These are phyloP conservation scores for Eucalyptus regnans DNA, from an alignment of 345 rosid genomes.

Conservation along the genomic window DNA sequence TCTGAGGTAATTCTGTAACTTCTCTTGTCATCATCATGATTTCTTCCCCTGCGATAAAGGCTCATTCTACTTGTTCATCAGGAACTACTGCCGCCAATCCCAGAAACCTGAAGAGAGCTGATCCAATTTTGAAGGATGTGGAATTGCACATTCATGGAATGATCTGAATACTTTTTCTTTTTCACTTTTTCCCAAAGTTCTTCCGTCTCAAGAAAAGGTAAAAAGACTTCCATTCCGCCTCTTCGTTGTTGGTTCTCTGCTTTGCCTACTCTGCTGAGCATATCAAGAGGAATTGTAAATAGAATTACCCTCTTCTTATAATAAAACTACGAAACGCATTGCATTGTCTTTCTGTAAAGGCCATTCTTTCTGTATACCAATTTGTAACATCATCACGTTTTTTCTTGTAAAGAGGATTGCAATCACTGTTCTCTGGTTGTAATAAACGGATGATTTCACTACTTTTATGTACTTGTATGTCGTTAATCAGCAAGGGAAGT, in stretches of 20 bases:
- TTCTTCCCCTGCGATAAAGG: neutral
- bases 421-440: neutral
- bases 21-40: neutral
- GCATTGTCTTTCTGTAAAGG: neutral
- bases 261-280: neutral
- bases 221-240: neutral
- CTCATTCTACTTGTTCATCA: neutral
- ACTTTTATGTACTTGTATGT: neutral
- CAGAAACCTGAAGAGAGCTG: neutral
- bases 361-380: neutral
- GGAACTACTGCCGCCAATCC: conserved; percentile 1
- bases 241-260: neutral
- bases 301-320: neutral
- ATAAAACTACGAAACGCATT: neutral
- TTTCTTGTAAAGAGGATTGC: neutral
- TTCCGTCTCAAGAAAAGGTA: neutral
- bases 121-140: neutral
- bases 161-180: neutral
- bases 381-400: neutral
- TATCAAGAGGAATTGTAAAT: neutral
- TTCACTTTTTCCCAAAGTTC: neutral
- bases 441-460: neutral
- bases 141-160: neutral
- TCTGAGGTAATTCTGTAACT: conserved; percentile 40
- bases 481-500: neutral